phyloP scores from a whole-genome alignment of 352 stramenopile species.

The Phytophthora hibernalis region DNA sequence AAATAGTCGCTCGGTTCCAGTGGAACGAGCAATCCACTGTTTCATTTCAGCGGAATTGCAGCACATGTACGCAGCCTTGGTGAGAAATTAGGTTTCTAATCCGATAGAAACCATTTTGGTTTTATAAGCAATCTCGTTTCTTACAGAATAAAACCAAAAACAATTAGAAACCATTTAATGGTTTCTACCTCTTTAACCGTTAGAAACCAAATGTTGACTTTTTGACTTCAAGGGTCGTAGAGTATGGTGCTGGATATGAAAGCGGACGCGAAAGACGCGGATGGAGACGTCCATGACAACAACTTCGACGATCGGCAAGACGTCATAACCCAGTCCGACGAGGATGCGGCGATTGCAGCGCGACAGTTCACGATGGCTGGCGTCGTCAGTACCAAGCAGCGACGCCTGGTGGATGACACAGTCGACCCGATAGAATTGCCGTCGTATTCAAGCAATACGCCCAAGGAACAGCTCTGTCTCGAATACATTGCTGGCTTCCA shows the following conservation, averaged over 20 bases:
- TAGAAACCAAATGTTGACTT: too few relatives aligned
- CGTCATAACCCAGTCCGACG: constrained; percentile 60
- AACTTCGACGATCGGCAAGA: constrained; percentile 59
- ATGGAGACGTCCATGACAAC: constrained; percentile 3
- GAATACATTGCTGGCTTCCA: constrained; percentile 94
- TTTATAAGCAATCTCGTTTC: too few relatives aligned
- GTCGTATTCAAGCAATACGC: constrained; percentile 70
- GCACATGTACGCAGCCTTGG: too few relatives aligned
- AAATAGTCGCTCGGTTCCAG: too few relatives aligned
- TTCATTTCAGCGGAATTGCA: too few relatives aligned
- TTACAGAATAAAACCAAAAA: too few relatives aligned
- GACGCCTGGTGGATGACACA: constrained; percentile 71
- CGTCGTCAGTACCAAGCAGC: constrained; percentile 84
- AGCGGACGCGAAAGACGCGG: constrained; percentile 59
- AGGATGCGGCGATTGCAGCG: constrained; percentile 61
- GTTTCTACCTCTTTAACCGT: too few relatives aligned
- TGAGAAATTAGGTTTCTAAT: too few relatives aligned
- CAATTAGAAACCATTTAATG: too few relatives aligned
- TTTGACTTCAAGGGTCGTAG: background rate
- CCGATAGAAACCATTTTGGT: too few relatives aligned
- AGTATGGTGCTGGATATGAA: constrained; percentile 53
- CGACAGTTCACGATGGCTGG: constrained; percentile 79
- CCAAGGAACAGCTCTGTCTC: constrained; percentile 93
- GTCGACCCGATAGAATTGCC: constrained; percentile 32
- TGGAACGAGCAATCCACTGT: too few relatives aligned